Evolutionary conservation across 2,329 filamentous ascomycete species (phyloP).

Genomic region (Claviceps paspali): DNA sequence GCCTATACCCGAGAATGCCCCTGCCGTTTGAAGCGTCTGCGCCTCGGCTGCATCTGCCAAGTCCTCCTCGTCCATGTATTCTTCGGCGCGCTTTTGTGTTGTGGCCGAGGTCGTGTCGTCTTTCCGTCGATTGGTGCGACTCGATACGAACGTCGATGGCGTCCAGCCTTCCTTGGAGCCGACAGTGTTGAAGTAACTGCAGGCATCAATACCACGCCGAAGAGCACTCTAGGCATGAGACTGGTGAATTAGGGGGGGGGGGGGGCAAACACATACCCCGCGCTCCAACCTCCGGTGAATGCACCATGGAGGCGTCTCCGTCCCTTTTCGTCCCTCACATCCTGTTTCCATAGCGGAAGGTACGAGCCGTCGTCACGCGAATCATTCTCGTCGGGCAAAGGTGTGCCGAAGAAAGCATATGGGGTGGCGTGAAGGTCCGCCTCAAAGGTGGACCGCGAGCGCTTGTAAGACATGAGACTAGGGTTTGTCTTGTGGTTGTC

Average conservation of each 20-base stretch:
- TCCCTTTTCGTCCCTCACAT: conserved; percentile 84
- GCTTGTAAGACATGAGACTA: conserved; percentile 59
- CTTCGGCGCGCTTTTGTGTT: conserved; percentile 55
- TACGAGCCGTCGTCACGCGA: conserved; percentile 82
- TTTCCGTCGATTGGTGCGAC: conserved; percentile 62
- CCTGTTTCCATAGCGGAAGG: conserved; percentile 95
- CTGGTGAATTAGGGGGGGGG: too few species aligned
- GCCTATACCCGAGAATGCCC: conserved; percentile 63
- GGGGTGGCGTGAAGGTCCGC: conserved; percentile 59
- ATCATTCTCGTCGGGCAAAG: conserved; percentile 65
- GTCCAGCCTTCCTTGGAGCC: conserved; percentile 98
- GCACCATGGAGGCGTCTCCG: conserved; percentile 86
- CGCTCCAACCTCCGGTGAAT: conserved; percentile 92
- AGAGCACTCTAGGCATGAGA: too few species aligned
- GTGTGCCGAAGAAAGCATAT: conserved; percentile 69
- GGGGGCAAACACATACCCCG: conserved; percentile 58
- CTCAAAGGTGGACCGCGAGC: conserved; percentile 65
- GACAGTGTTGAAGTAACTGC: conserved; percentile 90
- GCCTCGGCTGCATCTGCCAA: conserved; percentile 72
- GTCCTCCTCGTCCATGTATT: conserved; percentile 98
- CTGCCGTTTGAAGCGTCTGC: conserved; percentile 55
- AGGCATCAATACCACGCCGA: neutral
- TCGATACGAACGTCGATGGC: conserved; percentile 82
- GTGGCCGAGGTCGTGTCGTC: conserved; percentile 32
- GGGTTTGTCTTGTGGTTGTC: conserved; percentile 3